These are phyloP conservation scores for Starmerella scarabaei DNA, from an alignment of 805 yeast species.

Conservation along the genomic window DNA sequence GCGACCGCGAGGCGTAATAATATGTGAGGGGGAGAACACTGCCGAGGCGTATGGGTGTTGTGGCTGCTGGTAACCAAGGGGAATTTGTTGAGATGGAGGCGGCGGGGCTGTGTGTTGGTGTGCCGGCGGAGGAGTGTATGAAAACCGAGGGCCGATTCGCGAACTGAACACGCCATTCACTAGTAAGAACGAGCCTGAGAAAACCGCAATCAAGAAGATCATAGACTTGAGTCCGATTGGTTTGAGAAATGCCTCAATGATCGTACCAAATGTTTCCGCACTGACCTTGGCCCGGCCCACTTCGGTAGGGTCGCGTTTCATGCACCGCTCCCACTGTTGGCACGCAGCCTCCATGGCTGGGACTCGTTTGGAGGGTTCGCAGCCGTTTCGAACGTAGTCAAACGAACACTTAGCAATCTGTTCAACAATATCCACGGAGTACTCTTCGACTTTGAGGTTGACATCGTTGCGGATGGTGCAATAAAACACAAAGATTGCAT, in stretches of 20 bases:
- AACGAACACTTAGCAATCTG: conserved; percentile 58
- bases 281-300: conserved; percentile 59
- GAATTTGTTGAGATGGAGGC: not conserved
- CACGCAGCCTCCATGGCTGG: conserved; percentile 68
- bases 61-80: not conserved
- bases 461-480: conserved; percentile 56
- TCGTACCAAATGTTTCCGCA: conserved; percentile 74
- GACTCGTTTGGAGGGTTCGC: conserved; percentile 48
- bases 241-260: conserved; percentile 59
- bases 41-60: not conserved
- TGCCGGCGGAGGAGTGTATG: conserved; percentile 4
- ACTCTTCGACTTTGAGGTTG: conserved; percentile 50
- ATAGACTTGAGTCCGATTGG: conserved; percentile 62
- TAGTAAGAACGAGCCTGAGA: conserved; percentile 24
- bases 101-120: not conserved
- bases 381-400: conserved; percentile 58
- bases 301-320: conserved; percentile 59
- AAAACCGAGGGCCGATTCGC: conserved; percentile 17
- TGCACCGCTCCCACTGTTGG: conserved; percentile 64
- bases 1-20: conserved; percentile 5
- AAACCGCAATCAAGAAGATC: conserved; percentile 24
- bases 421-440: conserved; percentile 44
- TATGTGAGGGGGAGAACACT: conserved; percentile 4
- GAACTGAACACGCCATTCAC: conserved; percentile 25
- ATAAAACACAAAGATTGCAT: conserved; percentile 39